Conservation (phyloP, 306 rosid genomes). For the Vigna unguiculata region DNA sequence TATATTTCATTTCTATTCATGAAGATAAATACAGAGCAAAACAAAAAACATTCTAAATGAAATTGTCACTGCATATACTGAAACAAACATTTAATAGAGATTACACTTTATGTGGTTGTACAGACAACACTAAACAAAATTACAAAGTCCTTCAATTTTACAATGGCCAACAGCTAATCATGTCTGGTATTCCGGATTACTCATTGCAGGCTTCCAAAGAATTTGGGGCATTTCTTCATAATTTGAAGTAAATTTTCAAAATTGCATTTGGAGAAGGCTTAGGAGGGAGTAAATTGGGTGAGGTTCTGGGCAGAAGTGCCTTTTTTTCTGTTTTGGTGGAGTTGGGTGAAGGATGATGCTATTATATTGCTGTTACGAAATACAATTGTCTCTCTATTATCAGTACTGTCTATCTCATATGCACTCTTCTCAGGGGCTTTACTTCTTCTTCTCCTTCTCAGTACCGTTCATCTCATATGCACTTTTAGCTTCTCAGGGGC, state of each 20-base stretch:
- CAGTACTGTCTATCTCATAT: constrained; percentile 3
- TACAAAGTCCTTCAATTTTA: not conserved
- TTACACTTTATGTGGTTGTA: not conserved
- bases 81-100: constrained; percentile 11
- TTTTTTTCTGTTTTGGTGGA: constrained; percentile 19
- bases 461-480: not conserved
- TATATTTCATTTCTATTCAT: not conserved
- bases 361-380: constrained; percentile 5
- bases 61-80: not conserved
- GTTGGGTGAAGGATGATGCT: constrained; percentile 6
- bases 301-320: not conserved
- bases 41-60: not conserved
- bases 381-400: constrained; percentile 18
- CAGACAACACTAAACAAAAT: not conserved
- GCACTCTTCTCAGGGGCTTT: not conserved
- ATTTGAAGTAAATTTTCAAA: constrained; percentile 2
- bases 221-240: not conserved
- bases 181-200: not conserved
- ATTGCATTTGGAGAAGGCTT: constrained; percentile 5
- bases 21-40: constrained; percentile 11
- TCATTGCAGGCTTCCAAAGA: not conserved
- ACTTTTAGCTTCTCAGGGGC: constrained; percentile 3
- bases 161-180: constrained; percentile 17
- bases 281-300: constrained; percentile 15
- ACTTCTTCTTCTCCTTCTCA: constrained; percentile 13